A percentile compares a stretch with the other conserved stretches of the same genome.
These are phyloP conservation scores for Hibiscus syriacus DNA, from an alignment of 345 rosid species.

Conservation along the genomic window DNA sequence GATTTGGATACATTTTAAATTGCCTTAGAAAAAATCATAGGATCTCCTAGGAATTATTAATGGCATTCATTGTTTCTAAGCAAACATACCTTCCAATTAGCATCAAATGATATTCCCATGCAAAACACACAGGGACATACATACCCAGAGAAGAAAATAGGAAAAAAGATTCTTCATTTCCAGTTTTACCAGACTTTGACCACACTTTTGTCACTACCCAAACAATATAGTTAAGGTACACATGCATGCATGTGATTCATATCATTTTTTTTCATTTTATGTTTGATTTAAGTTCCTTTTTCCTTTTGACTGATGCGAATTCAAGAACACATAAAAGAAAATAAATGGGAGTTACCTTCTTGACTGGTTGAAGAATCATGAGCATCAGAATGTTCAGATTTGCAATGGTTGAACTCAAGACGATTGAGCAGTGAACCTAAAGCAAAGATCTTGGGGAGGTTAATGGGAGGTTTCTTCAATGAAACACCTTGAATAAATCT, in stretches of 20 bases:
- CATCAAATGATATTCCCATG: not conserved
- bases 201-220: conserved; percentile 18
- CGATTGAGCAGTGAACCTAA: conserved; percentile 66
- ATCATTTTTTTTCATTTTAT: not conserved
- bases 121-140: not conserved
- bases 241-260: conserved; percentile 4
- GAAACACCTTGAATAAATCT: conserved; percentile 10
- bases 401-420: conserved; percentile 62
- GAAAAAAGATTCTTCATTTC: not conserved
- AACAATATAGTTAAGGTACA: conserved; percentile 8
- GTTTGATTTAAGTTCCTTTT: not conserved
- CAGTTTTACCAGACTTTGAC: conserved; percentile 14
- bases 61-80: conserved; percentile 5
- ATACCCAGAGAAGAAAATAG: not conserved
- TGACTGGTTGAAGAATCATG: conserved; percentile 54
- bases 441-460: conserved; percentile 70
- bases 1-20: not conserved
- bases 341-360: conserved; percentile 51
- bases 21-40: not conserved
- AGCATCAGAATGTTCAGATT: conserved; percentile 30
- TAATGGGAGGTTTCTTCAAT: conserved; percentile 29
- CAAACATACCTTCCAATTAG: not conserved
- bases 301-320: not conserved
- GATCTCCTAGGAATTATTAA: not conserved
- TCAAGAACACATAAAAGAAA: not conserved